These are phyloP conservation scores for Corylus avellana DNA, from an alignment of 306 rosid species.

Conservation along the genomic window DNA sequence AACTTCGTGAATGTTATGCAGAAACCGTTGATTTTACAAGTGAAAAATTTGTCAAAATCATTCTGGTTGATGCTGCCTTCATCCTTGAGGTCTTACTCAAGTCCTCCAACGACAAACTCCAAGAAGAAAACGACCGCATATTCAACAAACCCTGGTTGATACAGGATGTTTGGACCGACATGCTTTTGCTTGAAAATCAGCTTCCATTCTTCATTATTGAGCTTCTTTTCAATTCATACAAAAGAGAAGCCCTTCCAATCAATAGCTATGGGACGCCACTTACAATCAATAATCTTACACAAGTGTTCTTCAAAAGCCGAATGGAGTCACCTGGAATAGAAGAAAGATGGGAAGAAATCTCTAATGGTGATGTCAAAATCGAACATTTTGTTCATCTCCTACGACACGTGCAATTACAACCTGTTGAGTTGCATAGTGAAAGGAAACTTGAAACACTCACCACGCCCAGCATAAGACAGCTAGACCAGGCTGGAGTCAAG, in stretches of 20 bases:
- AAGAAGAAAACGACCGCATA: slow-evolving; percentile 24
- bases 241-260: too few relatives aligned
- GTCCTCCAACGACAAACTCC: background rate
- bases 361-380: background rate
- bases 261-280: background rate
- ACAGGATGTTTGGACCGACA: slow-evolving; percentile 34
- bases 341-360: background rate
- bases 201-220: slow-evolving; percentile 47
- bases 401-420: background rate
- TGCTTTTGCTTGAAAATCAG: slow-evolving; percentile 55
- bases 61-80: slow-evolving; percentile 33
- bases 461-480: slow-evolving; percentile 20
- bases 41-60: slow-evolving; percentile 18
- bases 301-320: slow-evolving; percentile 8
- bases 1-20: slow-evolving; percentile 17
- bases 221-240: slow-evolving; percentile 10
- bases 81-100: slow-evolving; percentile 30
- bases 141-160: slow-evolving; percentile 38
- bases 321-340: background rate
- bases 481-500: slow-evolving; percentile 35
- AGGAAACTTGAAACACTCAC: background rate
- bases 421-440: too few relatives aligned
- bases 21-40: slow-evolving; percentile 20
- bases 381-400: slow-evolving; percentile 32
- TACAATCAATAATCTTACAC: slow-evolving; percentile 22